Conservation (phyloP, 257 asterid genomes). For the Coffea eugenioides region DNA sequence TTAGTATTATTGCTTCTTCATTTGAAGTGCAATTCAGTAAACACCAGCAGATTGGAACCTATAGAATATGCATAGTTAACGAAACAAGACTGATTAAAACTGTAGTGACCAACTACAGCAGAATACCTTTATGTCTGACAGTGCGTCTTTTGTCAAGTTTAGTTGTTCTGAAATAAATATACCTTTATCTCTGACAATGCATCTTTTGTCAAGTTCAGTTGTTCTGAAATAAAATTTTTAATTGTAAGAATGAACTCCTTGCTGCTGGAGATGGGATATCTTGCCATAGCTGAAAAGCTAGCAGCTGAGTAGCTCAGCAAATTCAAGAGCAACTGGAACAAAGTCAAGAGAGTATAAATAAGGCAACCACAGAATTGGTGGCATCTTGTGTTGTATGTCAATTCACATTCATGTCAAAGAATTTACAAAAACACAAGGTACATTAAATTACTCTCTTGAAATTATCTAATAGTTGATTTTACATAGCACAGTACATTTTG, state of each 20-base stretch:
- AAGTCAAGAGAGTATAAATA: conserved; percentile 27
- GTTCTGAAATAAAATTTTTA: conserved; percentile 73
- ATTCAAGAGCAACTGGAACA: conserved; percentile 74
- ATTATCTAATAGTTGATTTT: neutral
- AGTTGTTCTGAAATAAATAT: conserved; percentile 72
- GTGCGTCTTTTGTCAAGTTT: conserved; percentile 56
- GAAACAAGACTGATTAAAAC: neutral
- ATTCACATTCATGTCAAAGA: neutral
- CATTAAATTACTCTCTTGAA: neutral
- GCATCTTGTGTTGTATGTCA: neutral
- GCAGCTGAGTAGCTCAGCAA: conserved; percentile 72
- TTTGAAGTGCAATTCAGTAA: no score
- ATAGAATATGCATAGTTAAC: neutral
- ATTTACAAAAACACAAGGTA: neutral
- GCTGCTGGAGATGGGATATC: conserved; percentile 49
- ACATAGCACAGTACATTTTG: neutral
- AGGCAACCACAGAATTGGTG: conserved; percentile 1
- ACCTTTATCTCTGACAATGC: conserved; percentile 73
- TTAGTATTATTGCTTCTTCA: neutral
- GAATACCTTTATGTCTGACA: conserved; percentile 66
- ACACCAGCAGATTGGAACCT: neutral
- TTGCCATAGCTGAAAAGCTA: conserved; percentile 64
- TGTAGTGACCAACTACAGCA: neutral
- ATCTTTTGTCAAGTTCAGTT: conserved; percentile 59
- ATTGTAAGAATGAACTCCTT: conserved; percentile 49